phyloP scores from a whole-genome alignment of 768 basidiomycete species.

The Hygrocybe coccinea region DNA sequence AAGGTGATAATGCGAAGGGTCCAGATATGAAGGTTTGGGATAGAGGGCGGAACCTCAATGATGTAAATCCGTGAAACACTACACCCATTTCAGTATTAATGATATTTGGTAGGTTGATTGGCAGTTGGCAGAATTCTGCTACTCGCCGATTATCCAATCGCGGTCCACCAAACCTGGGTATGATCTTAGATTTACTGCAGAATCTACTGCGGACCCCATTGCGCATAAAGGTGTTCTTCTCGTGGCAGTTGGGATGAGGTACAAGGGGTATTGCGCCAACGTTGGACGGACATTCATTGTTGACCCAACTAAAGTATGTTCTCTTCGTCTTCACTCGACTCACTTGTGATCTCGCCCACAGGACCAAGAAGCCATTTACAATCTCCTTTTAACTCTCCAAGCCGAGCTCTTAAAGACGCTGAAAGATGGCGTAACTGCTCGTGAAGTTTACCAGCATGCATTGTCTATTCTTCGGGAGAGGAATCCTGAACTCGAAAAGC shows the following conservation, averaged over 20 bases:
- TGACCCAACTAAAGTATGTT: slow-evolving; percentile 74
- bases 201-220: slow-evolving; percentile 78
- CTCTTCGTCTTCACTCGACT: background rate
- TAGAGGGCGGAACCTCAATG: slow-evolving; percentile 65
- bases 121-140: slow-evolving; percentile 87
- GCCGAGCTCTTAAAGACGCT: slow-evolving; percentile 67
- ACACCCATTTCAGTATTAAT: background rate
- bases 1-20: slow-evolving; percentile 69
- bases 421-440: slow-evolving; percentile 69
- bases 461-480: slow-evolving; percentile 66
- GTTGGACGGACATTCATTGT: slow-evolving; percentile 94
- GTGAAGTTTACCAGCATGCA: slow-evolving; percentile 80
- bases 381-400: slow-evolving; percentile 72
- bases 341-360: slow-evolving; percentile 28
- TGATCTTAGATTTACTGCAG: slow-evolving; percentile 81
- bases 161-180: slow-evolving; percentile 78
- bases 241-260: slow-evolving; percentile 82
- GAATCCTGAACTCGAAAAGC: slow-evolving; percentile 74
- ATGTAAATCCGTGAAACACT: slow-evolving; percentile 46
- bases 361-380: slow-evolving; percentile 91
- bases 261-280: slow-evolving; percentile 90
- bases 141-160: slow-evolving; percentile 94
- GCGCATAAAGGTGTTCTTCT: slow-evolving; percentile 86
- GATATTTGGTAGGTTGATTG: slow-evolving; percentile 67
- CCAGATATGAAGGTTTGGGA: slow-evolving; percentile 94